Evolutionary conservation across 2,329 filamentous ascomycete genomes (phyloP), one percentile per base, ranked within the genome.

Genomic region (Epicoccum nigrum): DNA sequence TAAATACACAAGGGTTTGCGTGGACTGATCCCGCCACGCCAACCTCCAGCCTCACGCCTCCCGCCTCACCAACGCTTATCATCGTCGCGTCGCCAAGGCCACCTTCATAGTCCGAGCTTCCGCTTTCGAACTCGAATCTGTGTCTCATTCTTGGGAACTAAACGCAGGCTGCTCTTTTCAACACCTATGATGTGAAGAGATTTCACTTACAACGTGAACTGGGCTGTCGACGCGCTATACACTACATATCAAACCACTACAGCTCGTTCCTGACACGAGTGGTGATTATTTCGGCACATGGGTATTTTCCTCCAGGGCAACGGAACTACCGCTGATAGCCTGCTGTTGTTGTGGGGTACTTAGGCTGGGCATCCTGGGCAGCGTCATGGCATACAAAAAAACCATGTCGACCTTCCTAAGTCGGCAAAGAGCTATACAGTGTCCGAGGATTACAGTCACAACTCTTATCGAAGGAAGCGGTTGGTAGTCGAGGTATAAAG

Each of bases 321-420:
- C 27, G 38, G 27, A 21, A 47, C 33, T 30, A 40, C 43, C 28
- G 49, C 43, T 39, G 49, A 52, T 52, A 52, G 28, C 32, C 43
- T 52, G n/a, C n/a, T n/a, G n/a, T n/a, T n/a, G n/a, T n/a, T n/a
- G 49, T 52, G 43, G 49, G 49, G 38, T 39, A 21, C 37, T 27
- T 20, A 37, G 20, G 38, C 50, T 55, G 40, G 57, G 54, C 51
- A 40, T 45, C 27, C 66, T 67, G 59, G 65, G 64, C 64, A 64
- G 47, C 65, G 66, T 69, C 66, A 68, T 66, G 31, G 21, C 32
- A 40, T 48, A 44, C 37, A 50, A 53, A 33, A 52, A 41, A 51
- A 31, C 13, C 13, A 31, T 48, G 33, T 20, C 40, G 64, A 68
- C 66, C 66, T 69, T 68, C 66, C 66, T 67, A 63, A 63, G 60